Percentiles rank a stretch among this genome's conserved stretches.
Evolutionary conservation across 108 stramenopile genomes (phyloP).

Genomic region (Stephanodiscus triporus): DNA sequence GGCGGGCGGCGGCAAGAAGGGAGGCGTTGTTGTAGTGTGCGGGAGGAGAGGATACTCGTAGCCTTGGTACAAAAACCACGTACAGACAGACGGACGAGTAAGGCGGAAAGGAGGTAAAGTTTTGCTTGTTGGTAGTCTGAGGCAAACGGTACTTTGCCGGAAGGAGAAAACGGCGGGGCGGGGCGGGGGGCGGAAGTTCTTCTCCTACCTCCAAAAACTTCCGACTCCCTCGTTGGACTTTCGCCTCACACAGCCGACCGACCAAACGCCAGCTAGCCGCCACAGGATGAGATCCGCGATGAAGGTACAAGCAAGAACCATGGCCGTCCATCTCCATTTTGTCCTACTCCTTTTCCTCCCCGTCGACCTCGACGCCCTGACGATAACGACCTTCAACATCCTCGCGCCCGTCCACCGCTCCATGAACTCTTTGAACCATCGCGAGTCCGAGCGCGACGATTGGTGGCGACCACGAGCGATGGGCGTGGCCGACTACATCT

Average conservation of each 20-base stretch:
- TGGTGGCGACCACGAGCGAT: slow-evolving; percentile 50
- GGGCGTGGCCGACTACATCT: slow-evolving; percentile 40
- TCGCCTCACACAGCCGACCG: no score
- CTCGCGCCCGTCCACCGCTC: slow-evolving; percentile 51
- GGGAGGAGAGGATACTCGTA: neutral
- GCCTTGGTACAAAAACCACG: neutral
- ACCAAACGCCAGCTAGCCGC: no score
- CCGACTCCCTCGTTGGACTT: no score
- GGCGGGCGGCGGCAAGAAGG: neutral
- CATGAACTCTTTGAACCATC: slow-evolving; percentile 17
- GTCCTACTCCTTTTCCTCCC: neutral
- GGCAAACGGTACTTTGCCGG: neutral
- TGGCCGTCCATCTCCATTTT: neutral
- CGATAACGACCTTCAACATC: slow-evolving; percentile 55
- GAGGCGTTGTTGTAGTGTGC: neutral
- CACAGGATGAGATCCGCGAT: no score
- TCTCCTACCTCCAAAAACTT: no score
- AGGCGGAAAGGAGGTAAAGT: neutral
- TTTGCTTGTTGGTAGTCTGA: neutral
- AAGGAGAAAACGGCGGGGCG: no score
- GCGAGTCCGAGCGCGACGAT: slow-evolving; percentile 49
- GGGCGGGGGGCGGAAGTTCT: no score
- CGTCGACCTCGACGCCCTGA: slow-evolving; percentile 16
- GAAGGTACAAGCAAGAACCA: no score
- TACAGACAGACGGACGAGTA: slow-evolving; percentile 31